Conservation (phyloP, 805 yeast genomes). For the Komagataella populi region DNA sequence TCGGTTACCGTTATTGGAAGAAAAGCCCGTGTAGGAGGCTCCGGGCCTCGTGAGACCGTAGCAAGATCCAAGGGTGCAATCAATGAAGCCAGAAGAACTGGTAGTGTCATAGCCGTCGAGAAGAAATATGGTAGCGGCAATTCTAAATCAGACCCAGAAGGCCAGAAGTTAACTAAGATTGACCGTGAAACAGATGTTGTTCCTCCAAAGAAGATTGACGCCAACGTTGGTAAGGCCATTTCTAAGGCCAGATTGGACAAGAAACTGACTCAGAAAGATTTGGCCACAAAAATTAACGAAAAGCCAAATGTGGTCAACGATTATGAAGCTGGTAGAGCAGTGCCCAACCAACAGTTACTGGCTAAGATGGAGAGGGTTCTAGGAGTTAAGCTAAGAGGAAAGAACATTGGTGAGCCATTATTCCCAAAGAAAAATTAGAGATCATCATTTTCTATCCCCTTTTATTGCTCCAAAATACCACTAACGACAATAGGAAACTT, state of each 20-base stretch:
- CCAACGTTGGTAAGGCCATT: constrained; percentile 78
- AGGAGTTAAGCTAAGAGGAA: constrained; percentile 93
- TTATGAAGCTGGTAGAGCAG: constrained; percentile 93
- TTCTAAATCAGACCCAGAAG: constrained; percentile 62
- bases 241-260: constrained; percentile 78
- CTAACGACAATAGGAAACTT: background rate
- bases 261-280: constrained; percentile 85
- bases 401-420: constrained; percentile 85
- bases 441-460: background rate
- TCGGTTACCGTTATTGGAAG: constrained; percentile 78
- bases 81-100: constrained; percentile 90
- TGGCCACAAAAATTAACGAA: constrained; percentile 91
- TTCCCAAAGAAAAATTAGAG: constrained; percentile 35
- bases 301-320: constrained; percentile 92
- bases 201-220: constrained; percentile 79
- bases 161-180: constrained; percentile 86
- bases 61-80: constrained; percentile 68
- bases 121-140: constrained; percentile 76
- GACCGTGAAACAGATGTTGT: constrained; percentile 92
- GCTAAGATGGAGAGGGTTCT: constrained; percentile 87
- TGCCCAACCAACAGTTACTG: constrained; percentile 90
- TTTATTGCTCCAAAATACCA: background rate
- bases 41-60: constrained; percentile 77
- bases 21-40: constrained; percentile 76
- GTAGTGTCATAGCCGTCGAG: constrained; percentile 80